Conservation (phyloP, 345 rosid species). For the Eucalyptus decipiens region DNA sequence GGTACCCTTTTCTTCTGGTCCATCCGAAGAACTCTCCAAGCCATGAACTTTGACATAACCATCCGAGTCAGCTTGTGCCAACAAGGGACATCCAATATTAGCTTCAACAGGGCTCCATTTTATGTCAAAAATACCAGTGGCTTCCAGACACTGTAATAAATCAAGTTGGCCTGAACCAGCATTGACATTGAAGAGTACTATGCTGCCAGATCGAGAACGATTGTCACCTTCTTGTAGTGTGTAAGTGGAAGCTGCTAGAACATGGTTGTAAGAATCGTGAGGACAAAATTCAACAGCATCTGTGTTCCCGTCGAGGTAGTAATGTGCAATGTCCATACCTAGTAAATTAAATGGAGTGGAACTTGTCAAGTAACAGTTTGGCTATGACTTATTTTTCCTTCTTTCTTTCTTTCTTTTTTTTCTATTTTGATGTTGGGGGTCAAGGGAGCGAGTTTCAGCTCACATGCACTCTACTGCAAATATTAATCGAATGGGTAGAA, state of each 20-base stretch:
- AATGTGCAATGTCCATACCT: conserved; percentile 66
- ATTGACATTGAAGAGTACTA: conserved; percentile 51
- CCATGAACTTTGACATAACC: conserved; percentile 52
- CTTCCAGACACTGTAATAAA: conserved; percentile 34
- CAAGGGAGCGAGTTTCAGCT: not conserved
- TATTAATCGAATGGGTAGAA: not conserved
- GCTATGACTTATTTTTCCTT: not conserved
- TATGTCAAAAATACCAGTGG: conserved; percentile 75
- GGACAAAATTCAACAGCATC: conserved; percentile 87
- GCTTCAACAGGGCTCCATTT: conserved; percentile 51
- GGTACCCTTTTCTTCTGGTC: conserved; percentile 6
- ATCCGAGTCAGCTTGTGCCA: conserved; percentile 77
- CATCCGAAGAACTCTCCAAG: conserved; percentile 11
- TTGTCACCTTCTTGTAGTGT: conserved; percentile 63
- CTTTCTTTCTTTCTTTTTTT: not conserved
- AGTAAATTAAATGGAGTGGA: not conserved
- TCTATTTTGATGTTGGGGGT: not conserved
- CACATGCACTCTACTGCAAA: not conserved
- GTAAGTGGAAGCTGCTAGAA: conserved; percentile 80
- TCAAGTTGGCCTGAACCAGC: conserved; percentile 29
- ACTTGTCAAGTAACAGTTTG: not conserved
- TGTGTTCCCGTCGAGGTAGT: conserved; percentile 64
- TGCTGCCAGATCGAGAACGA: conserved; percentile 65
- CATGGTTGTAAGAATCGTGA: conserved; percentile 17
- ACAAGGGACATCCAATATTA: conserved; percentile 15